phyloP scores from a whole-genome alignment of 106 monocot species.

The Acorus gramineus region DNA sequence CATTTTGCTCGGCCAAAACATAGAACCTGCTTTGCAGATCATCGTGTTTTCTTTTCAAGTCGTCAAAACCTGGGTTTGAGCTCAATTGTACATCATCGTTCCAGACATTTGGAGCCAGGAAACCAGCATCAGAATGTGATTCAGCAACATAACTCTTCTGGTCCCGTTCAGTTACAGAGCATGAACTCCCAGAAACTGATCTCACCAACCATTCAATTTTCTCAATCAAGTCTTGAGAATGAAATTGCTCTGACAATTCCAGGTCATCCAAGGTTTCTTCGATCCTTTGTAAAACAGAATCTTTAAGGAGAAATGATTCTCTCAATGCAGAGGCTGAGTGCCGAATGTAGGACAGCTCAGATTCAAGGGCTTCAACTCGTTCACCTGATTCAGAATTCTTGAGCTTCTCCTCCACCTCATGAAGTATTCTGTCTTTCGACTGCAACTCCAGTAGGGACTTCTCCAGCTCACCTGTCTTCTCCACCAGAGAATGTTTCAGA shows the following conservation, averaged over 20 bases:
- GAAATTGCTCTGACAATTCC: conserved; percentile 79
- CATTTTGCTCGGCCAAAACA: conserved; percentile 84
- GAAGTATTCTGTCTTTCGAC: conserved; percentile 47
- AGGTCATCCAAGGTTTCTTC: conserved; percentile 91
- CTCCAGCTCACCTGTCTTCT: conserved; percentile 72
- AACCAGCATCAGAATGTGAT: conserved; percentile 39
- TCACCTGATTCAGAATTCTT: conserved; percentile 75
- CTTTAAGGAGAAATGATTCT: conserved; percentile 92
- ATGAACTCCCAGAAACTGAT: conserved; percentile 28
- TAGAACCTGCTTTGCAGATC: conserved; percentile 71
- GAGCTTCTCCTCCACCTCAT: conserved; percentile 65
- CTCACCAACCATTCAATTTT: conserved; percentile 75
- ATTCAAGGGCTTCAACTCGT: conserved; percentile 90
- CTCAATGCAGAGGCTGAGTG: conserved; percentile 89
- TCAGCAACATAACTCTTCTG: conserved; percentile 20
- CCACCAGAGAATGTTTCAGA: conserved; percentile 72
- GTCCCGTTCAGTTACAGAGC: conserved; percentile 30
- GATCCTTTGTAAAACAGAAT: conserved; percentile 87
- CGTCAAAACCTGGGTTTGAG: conserved; percentile 34
- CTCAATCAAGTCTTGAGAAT: conserved; percentile 73
- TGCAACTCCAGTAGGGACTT: conserved; percentile 52
- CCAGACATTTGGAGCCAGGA: conserved; percentile 16
- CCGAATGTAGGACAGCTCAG: conserved; percentile 93
- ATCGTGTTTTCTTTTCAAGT: conserved; percentile 55
- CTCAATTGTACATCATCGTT: conserved; percentile 22